These are phyloP conservation scores for Botryotinia convoluta DNA, from an alignment of 2,329 filamentous ascomycete genomes.

Conservation along the genomic window DNA sequence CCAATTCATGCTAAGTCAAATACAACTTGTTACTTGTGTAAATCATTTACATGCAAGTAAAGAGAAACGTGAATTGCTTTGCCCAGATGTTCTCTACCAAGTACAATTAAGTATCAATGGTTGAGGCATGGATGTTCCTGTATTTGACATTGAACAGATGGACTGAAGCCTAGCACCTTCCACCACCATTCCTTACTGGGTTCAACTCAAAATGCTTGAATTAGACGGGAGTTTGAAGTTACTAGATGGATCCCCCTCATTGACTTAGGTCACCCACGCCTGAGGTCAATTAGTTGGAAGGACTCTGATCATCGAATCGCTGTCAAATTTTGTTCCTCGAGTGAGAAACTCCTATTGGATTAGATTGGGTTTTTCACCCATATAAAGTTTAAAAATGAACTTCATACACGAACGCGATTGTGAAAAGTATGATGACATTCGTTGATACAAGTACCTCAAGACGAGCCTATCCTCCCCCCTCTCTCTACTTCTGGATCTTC, in stretches of 20 bases:
- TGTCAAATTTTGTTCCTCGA: neutral
- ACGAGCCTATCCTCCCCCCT: neutral
- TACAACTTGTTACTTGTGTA: neutral
- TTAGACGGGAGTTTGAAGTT: neutral
- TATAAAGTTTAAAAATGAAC: neutral
- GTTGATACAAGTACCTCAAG: neutral
- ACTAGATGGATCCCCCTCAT: neutral
- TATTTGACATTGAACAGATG: neutral
- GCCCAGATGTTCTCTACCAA: neutral
- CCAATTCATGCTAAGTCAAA: neutral
- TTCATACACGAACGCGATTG: neutral
- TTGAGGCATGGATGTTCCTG: neutral
- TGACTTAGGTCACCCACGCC: neutral
- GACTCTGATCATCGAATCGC: neutral
- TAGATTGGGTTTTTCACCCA: neutral
- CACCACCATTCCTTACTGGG: neutral
- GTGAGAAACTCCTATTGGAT: neutral
- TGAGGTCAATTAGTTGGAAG: neutral
- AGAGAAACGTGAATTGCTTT: too few relatives aligned
- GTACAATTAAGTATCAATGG: neutral
- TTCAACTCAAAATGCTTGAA: neutral
- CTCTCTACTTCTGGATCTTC: neutral
- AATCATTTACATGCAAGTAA: neutral
- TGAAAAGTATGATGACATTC: too few relatives aligned
- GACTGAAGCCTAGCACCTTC: neutral